Evolutionary conservation across 75 land plant genomes (phyloP).

Genomic region (Cunninghamia lanceolata): DNA sequence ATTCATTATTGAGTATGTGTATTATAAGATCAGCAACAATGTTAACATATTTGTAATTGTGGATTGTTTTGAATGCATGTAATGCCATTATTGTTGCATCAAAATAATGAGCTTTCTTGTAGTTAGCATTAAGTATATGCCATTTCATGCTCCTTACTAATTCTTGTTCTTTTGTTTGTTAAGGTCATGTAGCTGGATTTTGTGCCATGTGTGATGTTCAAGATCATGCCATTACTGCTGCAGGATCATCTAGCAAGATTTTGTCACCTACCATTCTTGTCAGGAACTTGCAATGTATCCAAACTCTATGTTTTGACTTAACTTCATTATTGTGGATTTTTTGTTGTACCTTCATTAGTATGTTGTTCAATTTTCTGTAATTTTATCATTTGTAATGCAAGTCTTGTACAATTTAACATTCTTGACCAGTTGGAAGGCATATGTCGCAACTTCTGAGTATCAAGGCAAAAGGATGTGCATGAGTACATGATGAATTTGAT

Average conservation of each 20-base stretch:
- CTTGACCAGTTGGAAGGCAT: slow-evolving; percentile 57
- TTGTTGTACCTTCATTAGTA: background rate
- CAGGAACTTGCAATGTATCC: slow-evolving; percentile 54
- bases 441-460: slow-evolving; percentile 65
- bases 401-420: slow-evolving; percentile 5
- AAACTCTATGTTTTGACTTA: background rate
- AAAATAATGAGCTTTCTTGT: background rate
- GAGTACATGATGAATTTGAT: slow-evolving; percentile 89
- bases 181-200: slow-evolving; percentile 39
- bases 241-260: slow-evolving; percentile 57
- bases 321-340: background rate
- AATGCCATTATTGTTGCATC: background rate
- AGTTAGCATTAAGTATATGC: background rate
- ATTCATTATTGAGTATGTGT: background rate
- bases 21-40: background rate
- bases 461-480: slow-evolving; percentile 94
- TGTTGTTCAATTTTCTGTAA: background rate
- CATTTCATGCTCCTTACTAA: background rate
- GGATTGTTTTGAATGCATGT: background rate
- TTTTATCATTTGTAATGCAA: background rate
- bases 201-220: slow-evolving; percentile 48
- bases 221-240: slow-evolving; percentile 47
- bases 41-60: background rate
- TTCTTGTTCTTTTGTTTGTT: background rate
- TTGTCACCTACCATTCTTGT: slow-evolving; percentile 67